phyloP scores from a whole-genome alignment of 768 basidiomycete genomes.

The Leccinum barrowsii region DNA sequence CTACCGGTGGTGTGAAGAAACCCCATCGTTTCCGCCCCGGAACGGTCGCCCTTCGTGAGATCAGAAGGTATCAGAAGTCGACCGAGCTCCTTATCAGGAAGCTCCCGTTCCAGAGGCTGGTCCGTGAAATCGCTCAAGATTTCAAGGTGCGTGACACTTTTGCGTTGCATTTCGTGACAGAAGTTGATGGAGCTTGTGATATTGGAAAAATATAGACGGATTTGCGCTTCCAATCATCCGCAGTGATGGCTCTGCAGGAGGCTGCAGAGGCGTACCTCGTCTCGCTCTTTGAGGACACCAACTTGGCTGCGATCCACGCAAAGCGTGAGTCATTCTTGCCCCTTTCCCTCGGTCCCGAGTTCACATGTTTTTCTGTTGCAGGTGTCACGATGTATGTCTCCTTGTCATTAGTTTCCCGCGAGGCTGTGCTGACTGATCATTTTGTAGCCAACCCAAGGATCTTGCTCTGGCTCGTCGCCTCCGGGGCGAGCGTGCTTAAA shows the following conservation, averaged over 20 bases:
- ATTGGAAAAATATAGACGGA: constrained; percentile 53
- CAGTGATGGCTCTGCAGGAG: constrained; percentile 91
- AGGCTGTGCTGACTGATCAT: constrained; percentile 14
- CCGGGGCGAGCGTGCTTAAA: constrained; percentile 79
- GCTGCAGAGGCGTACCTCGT: constrained; percentile 89
- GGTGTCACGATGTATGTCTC: constrained; percentile 55
- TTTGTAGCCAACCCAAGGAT: constrained; percentile 77
- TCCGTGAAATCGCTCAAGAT: constrained; percentile 95
- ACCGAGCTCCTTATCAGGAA: constrained; percentile 99
- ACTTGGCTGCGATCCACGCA: constrained; percentile 88
- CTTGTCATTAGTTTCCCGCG: neutral
- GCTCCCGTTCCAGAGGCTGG: constrained; percentile 98
- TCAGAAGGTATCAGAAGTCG: constrained; percentile 96
- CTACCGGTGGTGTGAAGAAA: constrained; percentile 99
- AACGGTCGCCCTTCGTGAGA: constrained; percentile 99
- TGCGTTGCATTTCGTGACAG: neutral
- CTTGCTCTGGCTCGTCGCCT: constrained; percentile 84
- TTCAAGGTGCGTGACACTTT: constrained; percentile 64
- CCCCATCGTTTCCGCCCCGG: constrained; percentile 96
- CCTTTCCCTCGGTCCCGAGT: neutral
- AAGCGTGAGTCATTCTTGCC: constrained; percentile 49
- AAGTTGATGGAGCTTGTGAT: neutral
- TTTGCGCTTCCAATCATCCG: constrained; percentile 93
- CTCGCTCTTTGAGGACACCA: constrained; percentile 84
- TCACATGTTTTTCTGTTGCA: constrained; percentile 19